Conservation (phyloP, 192 early-diverging fungal genomes). For the Funneliformis geosporum region DNA sequence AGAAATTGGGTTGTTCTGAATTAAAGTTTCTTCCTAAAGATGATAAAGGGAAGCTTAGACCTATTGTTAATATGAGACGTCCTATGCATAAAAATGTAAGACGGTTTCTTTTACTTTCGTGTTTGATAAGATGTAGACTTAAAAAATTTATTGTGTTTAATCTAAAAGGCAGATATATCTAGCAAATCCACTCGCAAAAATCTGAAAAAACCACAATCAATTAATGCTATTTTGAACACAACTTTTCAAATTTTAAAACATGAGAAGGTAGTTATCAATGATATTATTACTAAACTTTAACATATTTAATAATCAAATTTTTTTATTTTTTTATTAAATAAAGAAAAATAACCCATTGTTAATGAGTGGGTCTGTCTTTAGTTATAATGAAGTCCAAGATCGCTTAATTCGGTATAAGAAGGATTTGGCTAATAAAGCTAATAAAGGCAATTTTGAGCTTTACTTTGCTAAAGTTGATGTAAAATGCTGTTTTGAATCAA, state of each 20-base stretch:
- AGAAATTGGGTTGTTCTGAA: background rate
- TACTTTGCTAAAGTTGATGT: conserved; percentile 29
- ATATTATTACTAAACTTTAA: background rate
- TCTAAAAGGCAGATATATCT: background rate
- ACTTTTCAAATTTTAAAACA: conserved; percentile 2
- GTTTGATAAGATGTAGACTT: background rate
- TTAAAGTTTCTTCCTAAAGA: background rate
- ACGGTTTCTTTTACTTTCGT: background rate
- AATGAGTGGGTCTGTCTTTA: background rate
- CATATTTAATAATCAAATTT: background rate
- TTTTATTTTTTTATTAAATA: background rate
- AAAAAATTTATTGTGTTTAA: background rate
- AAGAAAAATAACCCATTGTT: background rate
- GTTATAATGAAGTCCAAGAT: conserved; percentile 1
- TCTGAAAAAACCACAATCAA: background rate
- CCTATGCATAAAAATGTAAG: background rate
- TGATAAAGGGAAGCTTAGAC: background rate
- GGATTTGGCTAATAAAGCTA: background rate
- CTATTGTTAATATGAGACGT: conserved; percentile 7
- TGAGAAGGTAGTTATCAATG: background rate
- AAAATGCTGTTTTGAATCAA: conserved; percentile 15
- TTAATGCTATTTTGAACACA: conserved; percentile 1
- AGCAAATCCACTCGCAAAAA: background rate
- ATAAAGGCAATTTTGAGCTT: background rate
- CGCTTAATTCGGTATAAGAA: background rate